A percentile compares a stretch with the other conserved stretches of the same genome.
Evolutionary conservation across 108 stramenopile genomes (phyloP).

Genomic region (Nannochloropsis oceanica): DNA sequence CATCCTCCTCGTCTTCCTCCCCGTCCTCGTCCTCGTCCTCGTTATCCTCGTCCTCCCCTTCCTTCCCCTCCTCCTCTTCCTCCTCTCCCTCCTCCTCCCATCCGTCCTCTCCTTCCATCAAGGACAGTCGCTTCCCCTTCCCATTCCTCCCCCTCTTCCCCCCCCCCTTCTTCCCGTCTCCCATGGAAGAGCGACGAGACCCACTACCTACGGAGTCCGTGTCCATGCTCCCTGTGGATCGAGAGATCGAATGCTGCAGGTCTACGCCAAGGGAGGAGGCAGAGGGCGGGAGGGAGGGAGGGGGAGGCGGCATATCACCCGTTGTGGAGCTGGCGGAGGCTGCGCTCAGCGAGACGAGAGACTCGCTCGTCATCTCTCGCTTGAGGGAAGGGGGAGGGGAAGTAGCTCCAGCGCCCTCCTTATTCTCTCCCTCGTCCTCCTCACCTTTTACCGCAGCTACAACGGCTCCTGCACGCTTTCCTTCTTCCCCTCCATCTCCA

Average conservation of each 20-base stretch:
- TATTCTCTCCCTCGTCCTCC: not conserved
- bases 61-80: not conserved
- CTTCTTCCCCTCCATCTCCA: not conserved
- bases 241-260: not conserved
- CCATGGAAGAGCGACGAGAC: not conserved
- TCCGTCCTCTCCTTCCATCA: not conserved
- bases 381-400: not conserved
- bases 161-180: not conserved
- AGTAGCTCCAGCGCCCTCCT: not conserved
- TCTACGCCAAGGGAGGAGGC: not conserved
- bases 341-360: not conserved
- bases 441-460: not conserved
- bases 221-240: not conserved
- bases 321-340: not conserved
- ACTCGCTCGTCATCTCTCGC: not conserved
- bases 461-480: not conserved
- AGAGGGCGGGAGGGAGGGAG: not conserved
- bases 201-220: not conserved
- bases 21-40: not conserved
- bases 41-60: not conserved
- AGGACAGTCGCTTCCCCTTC: not conserved
- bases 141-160: not conserved
- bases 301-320: not conserved
- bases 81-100: not conserved
- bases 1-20: not conserved